phyloP scores from a whole-genome alignment of 2,329 filamentous ascomycete species.

The Parafenestella ontariensis region DNA sequence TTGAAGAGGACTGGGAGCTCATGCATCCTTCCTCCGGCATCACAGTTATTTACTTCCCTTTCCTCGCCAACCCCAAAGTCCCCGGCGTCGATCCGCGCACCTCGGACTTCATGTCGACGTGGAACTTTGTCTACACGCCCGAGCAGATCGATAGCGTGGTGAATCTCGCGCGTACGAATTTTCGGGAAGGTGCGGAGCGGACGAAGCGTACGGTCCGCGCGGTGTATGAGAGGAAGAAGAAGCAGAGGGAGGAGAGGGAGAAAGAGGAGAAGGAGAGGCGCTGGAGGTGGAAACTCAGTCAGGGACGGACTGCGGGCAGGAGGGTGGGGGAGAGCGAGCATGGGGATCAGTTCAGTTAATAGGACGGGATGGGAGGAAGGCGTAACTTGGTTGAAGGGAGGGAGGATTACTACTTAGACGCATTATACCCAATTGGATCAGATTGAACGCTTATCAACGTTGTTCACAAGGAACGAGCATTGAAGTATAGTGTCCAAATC shows the following conservation, averaged over 20 bases:
- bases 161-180: constrained; percentile 83
- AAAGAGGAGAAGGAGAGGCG: constrained; percentile 47
- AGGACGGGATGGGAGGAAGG: too few species aligned
- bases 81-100: constrained; percentile 82
- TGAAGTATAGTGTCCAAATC: too few species aligned
- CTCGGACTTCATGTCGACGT: constrained; percentile 89
- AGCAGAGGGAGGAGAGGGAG: constrained; percentile 63
- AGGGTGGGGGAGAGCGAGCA: constrained; percentile 62
- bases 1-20: constrained; percentile 70
- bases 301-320: constrained; percentile 59
- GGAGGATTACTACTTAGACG: neutral
- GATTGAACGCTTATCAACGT: constrained; percentile 5
- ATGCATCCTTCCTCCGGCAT: constrained; percentile 83
- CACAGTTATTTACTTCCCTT: constrained; percentile 87
- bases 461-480: too few species aligned
- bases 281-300: constrained; percentile 51
- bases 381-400: too few species aligned
- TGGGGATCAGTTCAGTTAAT: constrained; percentile 68
- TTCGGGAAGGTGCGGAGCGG: constrained; percentile 78
- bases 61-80: constrained; percentile 81
- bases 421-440: constrained; percentile 21
- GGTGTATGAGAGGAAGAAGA: constrained; percentile 92
- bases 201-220: constrained; percentile 81
- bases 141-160: constrained; percentile 89
- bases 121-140: constrained; percentile 97